A percentile compares a stretch with the other conserved stretches of the same genome.
Conservation (phyloP, 2,329 filamentous ascomycete species). For the Fusarium continuum region DNA sequence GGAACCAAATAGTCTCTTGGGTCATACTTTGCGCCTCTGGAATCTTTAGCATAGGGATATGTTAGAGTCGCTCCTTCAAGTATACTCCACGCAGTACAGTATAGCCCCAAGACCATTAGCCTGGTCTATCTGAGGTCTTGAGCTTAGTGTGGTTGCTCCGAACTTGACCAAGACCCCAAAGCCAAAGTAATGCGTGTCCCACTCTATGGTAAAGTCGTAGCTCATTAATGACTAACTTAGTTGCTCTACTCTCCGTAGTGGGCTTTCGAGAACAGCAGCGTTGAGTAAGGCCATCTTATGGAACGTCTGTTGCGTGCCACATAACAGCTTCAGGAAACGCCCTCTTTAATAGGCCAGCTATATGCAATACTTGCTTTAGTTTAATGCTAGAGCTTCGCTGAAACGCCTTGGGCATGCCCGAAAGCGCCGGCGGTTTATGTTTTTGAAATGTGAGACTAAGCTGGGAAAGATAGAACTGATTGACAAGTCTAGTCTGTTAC, state of each 20-base stretch:
- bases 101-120: not conserved
- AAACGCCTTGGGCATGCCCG: not conserved
- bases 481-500: too few relatives aligned
- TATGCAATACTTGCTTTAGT: not conserved
- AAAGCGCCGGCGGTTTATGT: not conserved
- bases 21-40: not conserved
- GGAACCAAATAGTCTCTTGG: not conserved
- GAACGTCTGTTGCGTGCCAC: not conserved
- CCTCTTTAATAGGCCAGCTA: not conserved
- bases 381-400: not conserved
- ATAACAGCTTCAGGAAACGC: not conserved
- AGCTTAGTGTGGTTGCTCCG: not conserved
- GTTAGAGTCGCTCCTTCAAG: not conserved
- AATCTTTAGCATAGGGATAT: not conserved
- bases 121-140: not conserved
- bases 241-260: not conserved
- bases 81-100: not conserved
- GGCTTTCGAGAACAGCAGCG: not conserved
- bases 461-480: too few relatives aligned
- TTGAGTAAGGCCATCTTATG: not conserved
- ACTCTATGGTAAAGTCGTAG: not conserved
- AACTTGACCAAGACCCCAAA: not conserved
- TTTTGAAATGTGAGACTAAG: not conserved
- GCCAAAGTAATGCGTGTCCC: not conserved
- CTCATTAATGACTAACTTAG: not conserved